Evolutionary conservation across 2,329 filamentous ascomycete species (phyloP), one percentile per base, ranked within the genome.

Genomic region (Domatiomyces globalis): DNA sequence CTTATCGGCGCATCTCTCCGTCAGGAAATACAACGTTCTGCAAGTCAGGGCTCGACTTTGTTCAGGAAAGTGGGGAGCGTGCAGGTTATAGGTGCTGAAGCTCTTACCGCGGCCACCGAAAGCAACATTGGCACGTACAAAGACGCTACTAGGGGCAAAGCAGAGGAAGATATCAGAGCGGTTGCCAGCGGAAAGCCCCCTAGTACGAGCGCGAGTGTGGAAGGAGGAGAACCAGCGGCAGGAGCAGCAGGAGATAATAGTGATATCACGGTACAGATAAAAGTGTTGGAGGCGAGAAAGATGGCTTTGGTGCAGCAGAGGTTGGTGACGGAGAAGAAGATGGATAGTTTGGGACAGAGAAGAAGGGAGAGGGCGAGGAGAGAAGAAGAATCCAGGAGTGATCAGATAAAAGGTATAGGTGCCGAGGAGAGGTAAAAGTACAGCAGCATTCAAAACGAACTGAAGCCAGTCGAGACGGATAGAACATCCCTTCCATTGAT

Each of bases 1-100:
- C 44, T 56, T 42, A 55, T 54, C 27, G 56, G 56, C 4, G 56
- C 56, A 2, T 52, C 53, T 27, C 33, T 56, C 10, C 33, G 33
- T 15, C 33, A 39, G 33, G 33, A 39, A 39, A 15, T 39, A 10
- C 33, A 39, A 15, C 33, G 33, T 10, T 39, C 33, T 39, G 15
- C 33, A 15, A 39, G 15, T 5, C 33, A 39, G 33, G 33, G 33
- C 33, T 39, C 33, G 12, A 39, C 33, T 39, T 39, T 39, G 33
- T 39, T 39, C 33, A 39, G 33, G 8, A 39, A 39, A 39, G 33
- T 39, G 10, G 33, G 33, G 33, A 39, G 33, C 5, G 33, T 39
- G 33, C 33, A 39, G 33, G 33, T 39, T 15, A 4, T 39, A 10
- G 33, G 33, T 39, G 33, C 33, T 15, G 33, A 39, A 39, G 33